Base-by-base conservation (phyloP, 73 alveolate species). In the Diophrys appendiculata region DNA sequence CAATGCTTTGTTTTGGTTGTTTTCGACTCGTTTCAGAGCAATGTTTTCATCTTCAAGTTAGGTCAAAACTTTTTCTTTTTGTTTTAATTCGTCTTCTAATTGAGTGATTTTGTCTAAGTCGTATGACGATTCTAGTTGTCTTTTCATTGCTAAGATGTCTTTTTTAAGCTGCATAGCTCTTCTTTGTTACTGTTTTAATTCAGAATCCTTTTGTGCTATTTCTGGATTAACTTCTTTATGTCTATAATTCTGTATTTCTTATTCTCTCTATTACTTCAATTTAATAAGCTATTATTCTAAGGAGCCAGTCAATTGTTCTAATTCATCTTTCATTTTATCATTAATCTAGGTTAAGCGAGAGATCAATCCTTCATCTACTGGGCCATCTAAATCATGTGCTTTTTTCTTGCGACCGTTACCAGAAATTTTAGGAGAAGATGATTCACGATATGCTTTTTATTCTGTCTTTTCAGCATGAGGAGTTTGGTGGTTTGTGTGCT, bases 21-120 rank as follows among this genome's bases (percentile, higher is more conserved):
- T 54, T 18, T 54, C 71, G 25, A 80, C 72, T 24, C 64, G 76
- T 56, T 80, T 25, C 56, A 80, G 54, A 54, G 89, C 76, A 5
- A 22, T 35, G 14, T 68, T 60, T 55, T 80, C 89, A 35, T 54
- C 54, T 29, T 64, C 60, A 24, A 68, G 69, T n/a, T 74, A 27
- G 25, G 27, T 8, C 8, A 56, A 1, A 1, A 34, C 1, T 53
- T 54, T 72, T 2, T 68, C 33, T 55, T 80, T 80, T 31, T 80
- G 78, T 31, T 80, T 80, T 33, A 80, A 34, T 30, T 80, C 89
- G 60, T 80, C 79, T 60, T 80, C 89, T 28, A 80, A 60, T 29
- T 71, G 32, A 33, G 30, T 72, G 52, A 80, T 67, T 1, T 34
- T 33, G 52, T 80, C 89, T 1, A 80, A 34, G 72, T 80, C 73